Evolutionary conservation across 2,329 filamentous ascomycete species (phyloP), one percentile per base, ranked within the genome.

Genomic region (Aspergillus carbonarius): DNA sequence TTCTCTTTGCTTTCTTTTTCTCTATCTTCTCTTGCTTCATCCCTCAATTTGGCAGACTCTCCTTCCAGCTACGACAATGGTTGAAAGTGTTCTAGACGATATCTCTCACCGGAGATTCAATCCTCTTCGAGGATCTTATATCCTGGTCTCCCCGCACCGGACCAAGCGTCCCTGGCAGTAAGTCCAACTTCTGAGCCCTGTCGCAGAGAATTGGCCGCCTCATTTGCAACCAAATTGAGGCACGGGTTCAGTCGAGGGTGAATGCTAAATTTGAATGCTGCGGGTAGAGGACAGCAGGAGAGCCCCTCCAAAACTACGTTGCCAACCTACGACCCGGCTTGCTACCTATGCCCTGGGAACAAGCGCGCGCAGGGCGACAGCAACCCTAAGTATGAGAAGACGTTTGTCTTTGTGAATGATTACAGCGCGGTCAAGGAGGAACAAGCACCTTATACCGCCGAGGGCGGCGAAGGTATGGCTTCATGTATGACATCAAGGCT

Each of bases 131-230:
- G 92, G 91, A 61, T 92, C 89, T 62, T 96, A 93, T 89, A 84
- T 99, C 60, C 85, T 99, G 37, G 95, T 99, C 13, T 98, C 95
- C 15, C 95, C 95, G 61, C 95, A 99, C 77, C 84, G 95, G 56
- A 98, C 93, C 54, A 98, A 98, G 84, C 85, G 95, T 64, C 95
- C 95, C 70, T 99, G 95, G 95, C 95, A 97, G 91, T 96, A 81
- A 85, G 90, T 81, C 10, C 23, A 40, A 37, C 4, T n/a, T 20
- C 25, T 13, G 30, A 51, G 27, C 53, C 53, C 32, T 32, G 23
- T 47, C 7, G 12, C 8, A 12, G 9, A 10, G 30, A 32, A 10
- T 10, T 50, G 27, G 42, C 25, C n/a, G 23, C 13, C 42, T 34
- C 13, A 3, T 25, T 9, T 20, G 13, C 25, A 17, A 10, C 23